Conservation (phyloP, 345 rosid species). For the Pseudoturritis turrita region DNA sequence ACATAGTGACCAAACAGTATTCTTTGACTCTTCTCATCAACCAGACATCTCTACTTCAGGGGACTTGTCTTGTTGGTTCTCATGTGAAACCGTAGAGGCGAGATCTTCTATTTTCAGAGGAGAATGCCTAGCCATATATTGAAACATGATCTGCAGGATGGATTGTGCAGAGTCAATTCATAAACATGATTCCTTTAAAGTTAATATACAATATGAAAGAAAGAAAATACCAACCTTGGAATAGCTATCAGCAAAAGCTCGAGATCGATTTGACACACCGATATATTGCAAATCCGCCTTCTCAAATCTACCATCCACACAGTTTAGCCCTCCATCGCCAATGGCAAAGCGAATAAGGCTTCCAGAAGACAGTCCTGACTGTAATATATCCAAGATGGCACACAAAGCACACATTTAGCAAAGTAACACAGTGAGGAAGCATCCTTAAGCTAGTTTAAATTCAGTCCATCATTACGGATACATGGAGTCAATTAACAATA, state of each 20-base stretch:
- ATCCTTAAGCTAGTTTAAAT: not conserved
- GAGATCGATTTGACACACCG: slow-evolving; percentile 61
- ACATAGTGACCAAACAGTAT: not conserved
- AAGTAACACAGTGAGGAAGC: not conserved
- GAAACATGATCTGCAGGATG: slow-evolving; percentile 71
- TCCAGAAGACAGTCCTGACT: slow-evolving; percentile 61
- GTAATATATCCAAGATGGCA: slow-evolving; percentile 21
- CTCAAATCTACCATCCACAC: slow-evolving; percentile 77
- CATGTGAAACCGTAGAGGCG: slow-evolving; percentile 41
- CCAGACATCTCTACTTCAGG: slow-evolving; percentile 67
- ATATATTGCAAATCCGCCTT: slow-evolving; percentile 72
- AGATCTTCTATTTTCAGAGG: slow-evolving; percentile 81
- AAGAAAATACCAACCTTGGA: slow-evolving; percentile 64
- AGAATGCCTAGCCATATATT: slow-evolving; percentile 64
- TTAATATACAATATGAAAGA: not conserved
- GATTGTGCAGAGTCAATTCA: slow-evolving; percentile 6
- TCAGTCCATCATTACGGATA: not conserved
- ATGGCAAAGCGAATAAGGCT: slow-evolving; percentile 71
- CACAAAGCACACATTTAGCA: not conserved
- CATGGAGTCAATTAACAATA: not conserved
- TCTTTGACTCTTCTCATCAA: slow-evolving; percentile 27
- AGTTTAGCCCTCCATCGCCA: slow-evolving; percentile 65
- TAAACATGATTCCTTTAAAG: not conserved
- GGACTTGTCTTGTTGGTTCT: slow-evolving; percentile 44
- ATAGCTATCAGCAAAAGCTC: slow-evolving; percentile 90